Base-by-base conservation (phyloP, 2,329 filamentous ascomycete genomes). In the Epichloe hybrida region DNA sequence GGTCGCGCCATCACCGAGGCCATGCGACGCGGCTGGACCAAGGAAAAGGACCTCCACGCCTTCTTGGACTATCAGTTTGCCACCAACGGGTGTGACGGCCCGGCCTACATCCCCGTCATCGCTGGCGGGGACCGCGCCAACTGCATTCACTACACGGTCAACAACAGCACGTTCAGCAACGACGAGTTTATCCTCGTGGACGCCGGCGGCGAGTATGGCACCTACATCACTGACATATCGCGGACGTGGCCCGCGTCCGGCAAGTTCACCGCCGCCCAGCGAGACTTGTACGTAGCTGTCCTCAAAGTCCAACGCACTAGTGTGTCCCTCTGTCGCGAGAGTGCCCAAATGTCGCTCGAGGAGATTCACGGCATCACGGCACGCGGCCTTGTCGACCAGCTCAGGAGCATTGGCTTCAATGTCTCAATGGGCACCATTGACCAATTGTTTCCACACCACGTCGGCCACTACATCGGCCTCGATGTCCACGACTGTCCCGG, bases 171-270 rank as follows among this genome's bases (percentile, higher is more conserved):
- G 4, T 72, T 95, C 20, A 67, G 72, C 17, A 70, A 81, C 15
- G 77, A 76, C 31, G 81, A 95, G 46, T 74, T 94, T 52, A 86
- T 97, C 7, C 76, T 97, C 31, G 88, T 96, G 4, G 93, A 98
- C 63, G 90, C 90, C 3, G 93, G 93, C 57, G 93, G 89, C 53
- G 84, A 96, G 69, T 93, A 91, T 64, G 93, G 90, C 50, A 88
- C 85, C 13, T 98, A 98, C 68, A 88, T 96, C 57, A 86, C 90
- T 31, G 93, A 98, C 66, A 97, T 98, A 56, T 95, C 93, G 2
- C 82, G 93, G 50, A 94, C 90, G 3, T 98, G 90, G 90, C 93
- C 93, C 1, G 77, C 88, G 2, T 81, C 76, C 45, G 90, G 90
- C 53, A 83, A 79, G 55, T 98, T 97, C 70, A 78, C 79, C 1